Percentiles rank a stretch among this genome's conserved stretches.
Conservation (phyloP, 192 early-diverging fungal genomes). For the Chytriomyces confervae region DNA sequence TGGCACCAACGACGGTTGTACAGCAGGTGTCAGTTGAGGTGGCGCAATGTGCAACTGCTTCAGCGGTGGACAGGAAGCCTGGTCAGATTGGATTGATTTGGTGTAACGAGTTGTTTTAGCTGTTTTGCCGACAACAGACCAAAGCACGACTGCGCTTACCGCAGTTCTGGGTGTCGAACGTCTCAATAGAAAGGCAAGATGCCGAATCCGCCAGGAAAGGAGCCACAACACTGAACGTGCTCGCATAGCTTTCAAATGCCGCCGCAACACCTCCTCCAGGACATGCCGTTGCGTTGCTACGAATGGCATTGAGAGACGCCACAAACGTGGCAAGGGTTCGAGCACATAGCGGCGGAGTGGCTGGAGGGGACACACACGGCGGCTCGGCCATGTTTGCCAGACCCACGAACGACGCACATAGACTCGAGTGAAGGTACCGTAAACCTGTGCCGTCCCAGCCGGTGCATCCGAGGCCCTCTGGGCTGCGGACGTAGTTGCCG, state of each 20-base stretch:
- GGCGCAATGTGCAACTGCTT: not conserved
- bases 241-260: not conserved
- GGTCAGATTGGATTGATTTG: not conserved
- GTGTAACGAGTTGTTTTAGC: not conserved
- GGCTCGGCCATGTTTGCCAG: not conserved
- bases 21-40: slow-evolving; percentile 5
- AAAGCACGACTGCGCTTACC: not conserved
- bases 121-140: too few relatives aligned
- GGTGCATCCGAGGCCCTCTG: slow-evolving; percentile 6
- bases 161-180: not conserved
- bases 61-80: slow-evolving; percentile 8
- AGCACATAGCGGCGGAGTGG: slow-evolving; percentile 2
- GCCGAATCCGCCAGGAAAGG: not conserved
- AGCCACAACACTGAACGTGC: not conserved
- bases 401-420: slow-evolving; percentile 21
- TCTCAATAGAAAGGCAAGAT: not conserved
- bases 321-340: slow-evolving; percentile 6
- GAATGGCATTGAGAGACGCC: not conserved
- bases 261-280: not conserved
- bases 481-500: not conserved
- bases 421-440: slow-evolving; percentile 21
- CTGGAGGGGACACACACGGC: not conserved
- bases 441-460: slow-evolving; percentile 21
- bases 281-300: not conserved
- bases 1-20: not conserved